A percentile compares a stretch with the other conserved stretches of the same genome.
Conservation (phyloP, 306 rosid species). For the Chamaecrista fasciculata region DNA sequence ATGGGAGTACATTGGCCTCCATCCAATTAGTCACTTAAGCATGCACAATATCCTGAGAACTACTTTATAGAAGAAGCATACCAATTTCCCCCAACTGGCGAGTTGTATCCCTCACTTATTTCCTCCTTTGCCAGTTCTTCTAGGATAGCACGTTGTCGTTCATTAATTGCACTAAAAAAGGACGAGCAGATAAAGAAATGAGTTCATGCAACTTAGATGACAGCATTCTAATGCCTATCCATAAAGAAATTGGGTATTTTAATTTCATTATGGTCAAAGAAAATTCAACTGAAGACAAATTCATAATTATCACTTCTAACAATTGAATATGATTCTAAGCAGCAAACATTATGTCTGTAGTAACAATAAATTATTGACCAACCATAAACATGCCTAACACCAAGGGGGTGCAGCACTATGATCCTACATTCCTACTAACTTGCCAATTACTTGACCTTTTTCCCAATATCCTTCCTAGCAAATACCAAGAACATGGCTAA, state of each 20-base stretch:
- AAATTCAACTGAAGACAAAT: constrained; percentile 11
- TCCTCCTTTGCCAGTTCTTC: constrained; percentile 91
- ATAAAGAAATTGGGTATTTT: constrained; percentile 13
- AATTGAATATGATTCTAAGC: constrained; percentile 13
- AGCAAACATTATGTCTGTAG: constrained; percentile 1
- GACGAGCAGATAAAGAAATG: constrained; percentile 25
- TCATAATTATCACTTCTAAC: neutral
- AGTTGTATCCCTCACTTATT: constrained; percentile 49
- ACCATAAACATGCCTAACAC: constrained; percentile 6
- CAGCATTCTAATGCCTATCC: neutral
- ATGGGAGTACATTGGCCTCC: constrained; percentile 21
- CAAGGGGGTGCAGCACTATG: neutral
- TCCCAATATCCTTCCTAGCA: neutral
- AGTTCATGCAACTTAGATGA: constrained; percentile 32
- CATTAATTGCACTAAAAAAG: constrained; percentile 57
- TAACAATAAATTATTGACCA: constrained; percentile 8
- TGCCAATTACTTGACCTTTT: neutral
- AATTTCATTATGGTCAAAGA: constrained; percentile 16
- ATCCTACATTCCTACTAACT: constrained; percentile 20
- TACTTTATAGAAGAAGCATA: constrained; percentile 29
- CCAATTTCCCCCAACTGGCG: constrained; percentile 63
- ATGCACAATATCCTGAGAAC: constrained; percentile 6
- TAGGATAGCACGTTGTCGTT: constrained; percentile 77
- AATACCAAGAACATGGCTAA: constrained; percentile 8
- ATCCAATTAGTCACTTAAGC: constrained; percentile 23